These are phyloP conservation scores for Paramecium pentaurelia DNA, from an alignment of 73 alveolate genomes.

Conservation along the genomic window DNA sequence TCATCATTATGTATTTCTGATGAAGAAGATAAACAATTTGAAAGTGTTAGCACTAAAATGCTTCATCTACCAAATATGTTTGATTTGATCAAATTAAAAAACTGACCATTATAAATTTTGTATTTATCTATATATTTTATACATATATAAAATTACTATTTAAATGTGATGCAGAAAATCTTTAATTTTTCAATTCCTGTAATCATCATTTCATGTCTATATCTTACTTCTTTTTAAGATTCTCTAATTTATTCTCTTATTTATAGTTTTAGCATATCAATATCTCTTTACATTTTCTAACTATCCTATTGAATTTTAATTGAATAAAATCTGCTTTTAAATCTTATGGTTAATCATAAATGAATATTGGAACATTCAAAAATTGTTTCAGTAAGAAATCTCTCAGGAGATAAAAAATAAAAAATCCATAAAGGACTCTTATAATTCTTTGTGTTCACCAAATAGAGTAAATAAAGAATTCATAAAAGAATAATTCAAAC, in stretches of 20 bases:
- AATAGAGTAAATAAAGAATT: neutral
- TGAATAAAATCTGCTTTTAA: conserved; percentile 75
- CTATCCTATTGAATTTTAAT: conserved; percentile 1
- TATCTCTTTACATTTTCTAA: conserved; percentile 96
- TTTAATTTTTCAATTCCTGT: conserved; percentile 99
- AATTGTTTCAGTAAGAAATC: conserved; percentile 90
- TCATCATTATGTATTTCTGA: neutral
- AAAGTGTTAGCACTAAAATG: conserved; percentile 25
- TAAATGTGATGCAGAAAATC: conserved; percentile 50
- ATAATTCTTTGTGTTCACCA: neutral
- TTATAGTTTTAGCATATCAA: conserved; percentile 97
- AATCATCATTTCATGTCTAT: conserved; percentile 94
- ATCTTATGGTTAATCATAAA: conserved; percentile 98
- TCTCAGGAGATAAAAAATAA: conserved; percentile 56
- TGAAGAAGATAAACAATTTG: neutral
- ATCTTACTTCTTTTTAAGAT: conserved; percentile 98
- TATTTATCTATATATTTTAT: neutral
- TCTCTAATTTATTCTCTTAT: conserved; percentile 99
- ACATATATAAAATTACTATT: conserved; percentile 67
- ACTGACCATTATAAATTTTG: neutral
- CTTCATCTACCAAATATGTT: conserved; percentile 11
- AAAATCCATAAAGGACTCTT: too few relatives aligned
- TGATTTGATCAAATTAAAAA: conserved; percentile 13
- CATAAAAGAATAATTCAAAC: neutral
- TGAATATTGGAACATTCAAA: conserved; percentile 93